A percentile compares a stretch with the other conserved stretches of the same genome.
Evolutionary conservation across 2,329 filamentous ascomycete species (phyloP).

Genomic region (Tolypocladium amazonense): DNA sequence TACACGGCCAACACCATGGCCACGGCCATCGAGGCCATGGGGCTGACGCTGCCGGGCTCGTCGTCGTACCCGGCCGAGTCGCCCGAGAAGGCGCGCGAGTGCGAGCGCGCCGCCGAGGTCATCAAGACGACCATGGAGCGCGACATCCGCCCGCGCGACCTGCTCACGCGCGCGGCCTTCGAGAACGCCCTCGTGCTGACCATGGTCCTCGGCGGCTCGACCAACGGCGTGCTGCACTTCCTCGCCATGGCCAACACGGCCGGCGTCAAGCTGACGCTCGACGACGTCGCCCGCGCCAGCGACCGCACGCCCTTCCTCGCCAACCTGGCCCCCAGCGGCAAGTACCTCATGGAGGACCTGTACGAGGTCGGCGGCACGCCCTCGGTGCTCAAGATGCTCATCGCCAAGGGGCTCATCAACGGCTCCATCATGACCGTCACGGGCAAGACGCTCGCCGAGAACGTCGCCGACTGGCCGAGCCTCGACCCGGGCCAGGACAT

Average conservation of each 20-base stretch:
- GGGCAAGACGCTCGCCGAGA: slow-evolving; percentile 72
- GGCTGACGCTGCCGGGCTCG: slow-evolving; percentile 72
- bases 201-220: slow-evolving; percentile 85
- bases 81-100: slow-evolving; percentile 79
- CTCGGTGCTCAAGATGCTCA: slow-evolving; percentile 74
- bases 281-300: slow-evolving; percentile 73
- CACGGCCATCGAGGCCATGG: slow-evolving; percentile 80
- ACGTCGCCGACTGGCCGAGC: slow-evolving; percentile 66
- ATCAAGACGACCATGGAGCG: slow-evolving; percentile 72
- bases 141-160: slow-evolving; percentile 70
- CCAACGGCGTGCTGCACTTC: slow-evolving; percentile 81
- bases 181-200: slow-evolving; percentile 85
- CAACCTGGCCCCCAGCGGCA: slow-evolving; percentile 72
- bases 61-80: slow-evolving; percentile 73
- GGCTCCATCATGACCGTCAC: slow-evolving; percentile 74
- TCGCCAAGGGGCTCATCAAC: slow-evolving; percentile 65
- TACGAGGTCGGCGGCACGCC: slow-evolving; percentile 80
- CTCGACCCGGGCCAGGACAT: slow-evolving; percentile 72
- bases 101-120: slow-evolving; percentile 66
- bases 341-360: slow-evolving; percentile 80
- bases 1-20: slow-evolving; percentile 92
- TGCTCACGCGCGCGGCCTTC: slow-evolving; percentile 70
- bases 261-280: slow-evolving; percentile 63
- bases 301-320: slow-evolving; percentile 80
- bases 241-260: slow-evolving; percentile 85